A percentile compares a stretch with the other conserved stretches of the same genome.
Evolutionary conservation across 371 early-diverging fungal species (phyloP).

Genomic region (Nematocida homosporus): DNA sequence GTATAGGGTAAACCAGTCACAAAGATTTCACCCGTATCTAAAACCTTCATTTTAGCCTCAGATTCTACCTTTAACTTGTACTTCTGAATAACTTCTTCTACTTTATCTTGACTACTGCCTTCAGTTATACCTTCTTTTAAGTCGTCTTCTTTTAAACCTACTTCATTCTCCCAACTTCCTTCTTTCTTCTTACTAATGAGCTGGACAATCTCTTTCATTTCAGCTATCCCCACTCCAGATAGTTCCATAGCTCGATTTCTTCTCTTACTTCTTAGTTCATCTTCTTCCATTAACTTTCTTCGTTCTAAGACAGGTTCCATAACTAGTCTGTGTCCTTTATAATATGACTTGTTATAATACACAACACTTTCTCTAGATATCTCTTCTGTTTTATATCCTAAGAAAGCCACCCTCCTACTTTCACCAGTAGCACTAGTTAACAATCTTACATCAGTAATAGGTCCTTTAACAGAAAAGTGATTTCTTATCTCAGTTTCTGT

Average conservation of each 20-base stretch:
- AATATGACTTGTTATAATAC: slow-evolving; percentile 49
- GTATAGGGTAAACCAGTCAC: slow-evolving; percentile 75
- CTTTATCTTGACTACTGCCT: slow-evolving; percentile 8
- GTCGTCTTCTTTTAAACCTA: slow-evolving; percentile 16
- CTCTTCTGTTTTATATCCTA: slow-evolving; percentile 61
- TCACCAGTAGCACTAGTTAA: slow-evolving; percentile 36
- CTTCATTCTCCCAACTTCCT: background rate
- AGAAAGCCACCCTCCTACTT: slow-evolving; percentile 63
- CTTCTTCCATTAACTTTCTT: slow-evolving; percentile 22
- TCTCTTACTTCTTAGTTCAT: slow-evolving; percentile 50
- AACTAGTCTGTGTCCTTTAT: slow-evolving; percentile 32
- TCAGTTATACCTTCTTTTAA: slow-evolving; percentile 28
- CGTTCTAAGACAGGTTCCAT: slow-evolving; percentile 3
- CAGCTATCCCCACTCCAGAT: slow-evolving; percentile 2
- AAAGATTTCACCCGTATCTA: slow-evolving; percentile 48
- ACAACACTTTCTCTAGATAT: slow-evolving; percentile 49
- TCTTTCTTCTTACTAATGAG: slow-evolving; percentile 55
- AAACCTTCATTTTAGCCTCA: slow-evolving; percentile 31
- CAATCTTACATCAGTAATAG: slow-evolving; percentile 61
- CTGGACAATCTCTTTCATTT: slow-evolving; percentile 55
- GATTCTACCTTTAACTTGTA: slow-evolving; percentile 9
- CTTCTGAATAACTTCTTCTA: slow-evolving; percentile 27
- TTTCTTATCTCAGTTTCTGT: slow-evolving; percentile 56
- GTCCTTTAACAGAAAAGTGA: slow-evolving; percentile 56
- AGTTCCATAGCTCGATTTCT: slow-evolving; percentile 44